Base-by-base conservation (phyloP, 768 basidiomycete species). In the Albatrellus ellisii region DNA sequence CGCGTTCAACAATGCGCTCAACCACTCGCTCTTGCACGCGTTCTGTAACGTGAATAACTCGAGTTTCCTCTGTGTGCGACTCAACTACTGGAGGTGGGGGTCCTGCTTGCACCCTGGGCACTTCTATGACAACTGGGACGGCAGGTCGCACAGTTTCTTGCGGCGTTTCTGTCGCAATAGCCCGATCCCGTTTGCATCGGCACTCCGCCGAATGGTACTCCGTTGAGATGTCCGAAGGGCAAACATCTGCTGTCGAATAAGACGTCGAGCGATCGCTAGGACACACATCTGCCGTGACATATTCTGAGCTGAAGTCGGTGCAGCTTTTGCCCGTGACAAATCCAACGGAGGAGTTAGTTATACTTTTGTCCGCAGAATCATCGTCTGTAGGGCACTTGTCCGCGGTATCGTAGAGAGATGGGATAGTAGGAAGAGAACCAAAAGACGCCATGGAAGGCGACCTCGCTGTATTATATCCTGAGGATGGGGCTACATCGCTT, bases 371-470 rank as follows among this genome's bases (percentile, higher is more conserved):
- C 11, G 51, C 43, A 7, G 49, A 39, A 14, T 45, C 47, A 4
- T 26, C 44, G 24, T 63, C 62, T n/a, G 60, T 55, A 9, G 51
- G 44, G 28, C 54, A 58, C 34, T 55, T 45, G 18, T 53, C 52
- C 8, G 59, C 63, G 0, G 62, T 64, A 43, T 56, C 53, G 44
- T 59, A 62, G 42, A 59, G 55, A 4, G 72, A 76, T 10, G 76
- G 76, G 46, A 77, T 77, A 3, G 70, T 72, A 1, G 75, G 75
- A 42, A 77, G 57, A 4, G 75, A 77, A 43, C 63, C 64, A 56
- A 71, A 75, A 0, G 75, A 77, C 5, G 65, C 60, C 9, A 59
- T 62, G 1, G 49, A 50, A 6, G 71, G 70, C 0, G 66, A 62
- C 0, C 70, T 66, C 4, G 69, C 62, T 2, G 65, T 59, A 24